These are phyloP conservation scores for Trichoderma erinaceum DNA, from an alignment of 495 filamentous ascomycete genomes.

Conservation along the genomic window DNA sequence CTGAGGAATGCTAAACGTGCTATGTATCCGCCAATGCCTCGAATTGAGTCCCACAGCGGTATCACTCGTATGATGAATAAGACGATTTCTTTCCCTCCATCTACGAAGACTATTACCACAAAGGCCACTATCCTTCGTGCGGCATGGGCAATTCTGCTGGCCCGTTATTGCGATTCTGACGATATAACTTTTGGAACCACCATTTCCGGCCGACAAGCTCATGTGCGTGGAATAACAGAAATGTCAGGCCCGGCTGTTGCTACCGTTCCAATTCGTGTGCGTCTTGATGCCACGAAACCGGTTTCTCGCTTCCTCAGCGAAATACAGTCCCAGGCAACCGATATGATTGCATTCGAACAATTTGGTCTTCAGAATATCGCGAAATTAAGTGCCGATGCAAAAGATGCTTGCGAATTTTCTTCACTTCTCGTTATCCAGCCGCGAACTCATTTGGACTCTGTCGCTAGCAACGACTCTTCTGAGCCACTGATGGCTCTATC, in stretches of 20 bases:
- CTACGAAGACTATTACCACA: constrained; percentile 18
- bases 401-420: constrained; percentile 38
- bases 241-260: constrained; percentile 51
- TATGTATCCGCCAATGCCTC: not conserved
- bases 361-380: constrained; percentile 7
- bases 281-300: constrained; percentile 14
- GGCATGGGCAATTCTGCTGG: constrained; percentile 20
- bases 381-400: constrained; percentile 6
- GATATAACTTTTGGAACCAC: constrained; percentile 47
- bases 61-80: constrained; percentile 11
- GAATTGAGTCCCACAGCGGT: not conserved
- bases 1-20: not conserved
- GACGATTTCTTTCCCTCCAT: constrained; percentile 12
- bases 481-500: constrained; percentile 17
- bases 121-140: constrained; percentile 42
- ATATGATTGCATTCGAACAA: constrained; percentile 32
- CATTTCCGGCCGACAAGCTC: constrained; percentile 24
- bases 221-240: constrained; percentile 37
- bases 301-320: constrained; percentile 19
- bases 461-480: not conserved
- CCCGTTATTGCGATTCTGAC: constrained; percentile 30
- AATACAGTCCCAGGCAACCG: constrained; percentile 31
- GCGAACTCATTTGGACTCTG: not conserved
- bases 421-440: constrained; percentile 9
- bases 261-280: constrained; percentile 49